These are phyloP conservation scores for Setaria italica DNA, from an alignment of 202 grass and related monocot genomes.

Conservation along the genomic window DNA sequence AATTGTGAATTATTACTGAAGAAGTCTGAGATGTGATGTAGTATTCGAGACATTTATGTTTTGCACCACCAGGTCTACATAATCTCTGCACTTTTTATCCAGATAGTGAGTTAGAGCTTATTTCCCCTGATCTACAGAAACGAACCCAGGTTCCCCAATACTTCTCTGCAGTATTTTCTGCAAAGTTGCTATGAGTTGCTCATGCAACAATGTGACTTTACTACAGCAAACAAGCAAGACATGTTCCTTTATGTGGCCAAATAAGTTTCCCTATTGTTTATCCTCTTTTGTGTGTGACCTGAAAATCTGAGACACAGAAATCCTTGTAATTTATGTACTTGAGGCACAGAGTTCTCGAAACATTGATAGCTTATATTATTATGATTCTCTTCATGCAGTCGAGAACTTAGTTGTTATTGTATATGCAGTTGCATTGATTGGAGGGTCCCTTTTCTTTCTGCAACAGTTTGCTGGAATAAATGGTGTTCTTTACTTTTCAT, in stretches of 20 bases:
- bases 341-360: conserved; percentile 4
- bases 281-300: not conserved
- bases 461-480: conserved; percentile 99
- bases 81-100: conserved; percentile 22
- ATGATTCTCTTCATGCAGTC: conserved; percentile 41
- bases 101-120: conserved; percentile 4
- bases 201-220: not conserved
- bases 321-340: conserved; percentile 24
- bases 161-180: not conserved
- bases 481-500: conserved; percentile 99
- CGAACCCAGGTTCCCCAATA: not conserved
- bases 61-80: not conserved
- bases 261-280: conserved; percentile 13
- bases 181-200: conserved; percentile 12
- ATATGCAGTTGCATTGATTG: conserved; percentile 94
- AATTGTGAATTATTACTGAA: conserved; percentile 16
- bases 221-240: not conserved
- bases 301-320: conserved; percentile 23
- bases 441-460: conserved; percentile 94
- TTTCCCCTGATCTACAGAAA: not conserved
- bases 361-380: conserved; percentile 41
- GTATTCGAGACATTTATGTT: not conserved
- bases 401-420: conserved; percentile 40
- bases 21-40: not conserved
- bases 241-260: not conserved